phyloP scores from a whole-genome alignment of 2,329 filamentous ascomycete genomes.

The Pseudogymnoascus sp. region DNA sequence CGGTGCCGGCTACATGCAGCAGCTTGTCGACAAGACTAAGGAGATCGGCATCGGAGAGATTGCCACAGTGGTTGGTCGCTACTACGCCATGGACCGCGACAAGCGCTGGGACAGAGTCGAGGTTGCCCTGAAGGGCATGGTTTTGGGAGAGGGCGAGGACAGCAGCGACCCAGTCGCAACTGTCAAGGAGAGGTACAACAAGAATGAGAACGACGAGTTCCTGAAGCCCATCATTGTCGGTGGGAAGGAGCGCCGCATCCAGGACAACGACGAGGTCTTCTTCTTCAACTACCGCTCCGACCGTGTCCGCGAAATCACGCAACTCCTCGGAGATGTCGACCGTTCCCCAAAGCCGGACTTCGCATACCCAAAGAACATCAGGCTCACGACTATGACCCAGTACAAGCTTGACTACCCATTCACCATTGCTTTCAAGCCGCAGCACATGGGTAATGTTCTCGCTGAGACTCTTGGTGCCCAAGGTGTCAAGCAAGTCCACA shows the following conservation, averaged over 20 bases:
- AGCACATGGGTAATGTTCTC: constrained; percentile 96
- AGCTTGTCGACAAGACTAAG: constrained; percentile 70
- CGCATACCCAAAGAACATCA: constrained; percentile 80
- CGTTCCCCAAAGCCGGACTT: constrained; percentile 86
- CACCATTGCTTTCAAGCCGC: constrained; percentile 83
- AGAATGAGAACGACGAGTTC: constrained; percentile 92
- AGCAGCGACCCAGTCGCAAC: constrained; percentile 77
- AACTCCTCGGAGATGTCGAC: constrained; percentile 86
- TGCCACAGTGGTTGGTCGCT: constrained; percentile 87
- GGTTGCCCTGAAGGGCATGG: constrained; percentile 76
- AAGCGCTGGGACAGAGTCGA: constrained; percentile 98
- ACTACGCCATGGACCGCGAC: constrained; percentile 99
- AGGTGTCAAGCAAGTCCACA: constrained; percentile 82
- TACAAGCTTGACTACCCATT: constrained; percentile 96
- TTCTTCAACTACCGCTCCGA: constrained; percentile 99
- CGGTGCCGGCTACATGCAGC: constrained; percentile 76
- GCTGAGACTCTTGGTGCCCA: constrained; percentile 94
- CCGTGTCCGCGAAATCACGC: constrained; percentile 90
- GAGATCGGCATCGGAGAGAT: constrained; percentile 82
- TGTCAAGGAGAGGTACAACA: constrained; percentile 79
- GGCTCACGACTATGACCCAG: constrained; percentile 92
- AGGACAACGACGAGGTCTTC: constrained; percentile 86
- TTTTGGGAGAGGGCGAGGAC: constrained; percentile 79
- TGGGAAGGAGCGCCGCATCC: constrained; percentile 74
- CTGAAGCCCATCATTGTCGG: constrained; percentile 94